Percentiles rank a stretch among this genome's conserved stretches.
These are phyloP conservation scores for Claviceps digitariae DNA, from an alignment of 2,329 filamentous ascomycete species.

Conservation along the genomic window DNA sequence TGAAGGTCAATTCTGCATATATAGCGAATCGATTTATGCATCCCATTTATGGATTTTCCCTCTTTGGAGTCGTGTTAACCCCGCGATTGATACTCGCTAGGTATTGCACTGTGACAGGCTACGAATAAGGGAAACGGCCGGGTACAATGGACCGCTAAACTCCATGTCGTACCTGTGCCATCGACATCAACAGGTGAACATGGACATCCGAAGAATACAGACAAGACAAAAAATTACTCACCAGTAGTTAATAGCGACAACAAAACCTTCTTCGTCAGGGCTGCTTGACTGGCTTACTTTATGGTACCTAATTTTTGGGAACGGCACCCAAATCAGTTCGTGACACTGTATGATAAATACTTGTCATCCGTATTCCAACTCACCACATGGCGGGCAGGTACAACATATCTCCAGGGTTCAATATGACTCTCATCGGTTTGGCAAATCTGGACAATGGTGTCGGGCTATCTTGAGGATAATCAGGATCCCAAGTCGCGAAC, in stretches of 20 bases:
- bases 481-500: conserved; percentile 65
- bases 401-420: conserved; percentile 64
- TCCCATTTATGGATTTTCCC: not conserved
- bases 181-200: conserved; percentile 2
- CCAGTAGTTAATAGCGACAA: conserved; percentile 75
- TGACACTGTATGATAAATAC: not conserved
- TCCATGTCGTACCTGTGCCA: conserved; percentile 62
- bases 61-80: not conserved
- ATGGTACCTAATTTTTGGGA: conserved; percentile 44
- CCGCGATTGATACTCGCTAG: not conserved
- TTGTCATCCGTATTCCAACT: conserved; percentile 11
- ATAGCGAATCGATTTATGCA: conserved; percentile 1
- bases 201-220: not conserved
- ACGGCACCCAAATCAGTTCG: not conserved
- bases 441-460: conserved; percentile 48
- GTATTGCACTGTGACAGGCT: conserved; percentile 13
- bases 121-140: conserved; percentile 42
- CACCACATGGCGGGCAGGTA: conserved; percentile 73
- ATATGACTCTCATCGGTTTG: conserved; percentile 49
- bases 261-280: conserved; percentile 57
- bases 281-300: conserved; percentile 62
- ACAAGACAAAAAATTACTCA: conserved; percentile 21
- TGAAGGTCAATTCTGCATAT: conserved; percentile 1
- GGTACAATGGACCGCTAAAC: conserved; percentile 55
- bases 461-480: conserved; percentile 32